Conservation (phyloP, 2,329 filamentous ascomycete species). For the Macrophomina tecta region DNA sequence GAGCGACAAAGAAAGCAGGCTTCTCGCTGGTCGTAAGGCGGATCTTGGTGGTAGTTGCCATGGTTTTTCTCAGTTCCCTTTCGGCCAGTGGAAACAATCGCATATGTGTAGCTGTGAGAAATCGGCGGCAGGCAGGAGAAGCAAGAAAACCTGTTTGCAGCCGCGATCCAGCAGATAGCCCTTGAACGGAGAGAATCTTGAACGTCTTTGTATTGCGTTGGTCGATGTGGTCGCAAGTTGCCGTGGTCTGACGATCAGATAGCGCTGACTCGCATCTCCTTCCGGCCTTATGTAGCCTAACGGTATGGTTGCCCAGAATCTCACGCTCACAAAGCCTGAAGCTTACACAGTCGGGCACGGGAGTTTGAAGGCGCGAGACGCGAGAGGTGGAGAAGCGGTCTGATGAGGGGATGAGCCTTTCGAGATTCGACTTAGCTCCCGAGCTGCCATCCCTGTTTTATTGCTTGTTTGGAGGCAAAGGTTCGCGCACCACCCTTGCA, state of each 20-base stretch:
- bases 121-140: background rate
- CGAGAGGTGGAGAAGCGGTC: background rate
- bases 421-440: background rate
- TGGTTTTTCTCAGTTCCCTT: conserved; percentile 30
- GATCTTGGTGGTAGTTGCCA: conserved; percentile 42
- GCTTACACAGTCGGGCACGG: background rate
- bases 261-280: background rate
- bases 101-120: background rate
- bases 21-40: conserved; percentile 36
- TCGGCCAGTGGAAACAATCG: background rate
- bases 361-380: background rate
- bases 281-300: background rate
- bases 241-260: background rate
- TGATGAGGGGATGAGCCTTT: background rate
- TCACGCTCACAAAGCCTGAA: background rate
- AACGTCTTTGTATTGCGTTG: background rate
- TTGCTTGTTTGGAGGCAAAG: background rate
- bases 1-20: conserved; percentile 54
- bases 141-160: background rate
- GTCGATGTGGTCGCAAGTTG: background rate
- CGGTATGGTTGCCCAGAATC: background rate
- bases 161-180: background rate
- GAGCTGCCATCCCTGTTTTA: background rate
- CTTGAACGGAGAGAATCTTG: background rate
- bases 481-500: background rate